Percentiles rank a stretch among this genome's conserved stretches.
phyloP scores from a whole-genome alignment of 768 basidiomycete species.

The Lactarius pseudohatsudake region DNA sequence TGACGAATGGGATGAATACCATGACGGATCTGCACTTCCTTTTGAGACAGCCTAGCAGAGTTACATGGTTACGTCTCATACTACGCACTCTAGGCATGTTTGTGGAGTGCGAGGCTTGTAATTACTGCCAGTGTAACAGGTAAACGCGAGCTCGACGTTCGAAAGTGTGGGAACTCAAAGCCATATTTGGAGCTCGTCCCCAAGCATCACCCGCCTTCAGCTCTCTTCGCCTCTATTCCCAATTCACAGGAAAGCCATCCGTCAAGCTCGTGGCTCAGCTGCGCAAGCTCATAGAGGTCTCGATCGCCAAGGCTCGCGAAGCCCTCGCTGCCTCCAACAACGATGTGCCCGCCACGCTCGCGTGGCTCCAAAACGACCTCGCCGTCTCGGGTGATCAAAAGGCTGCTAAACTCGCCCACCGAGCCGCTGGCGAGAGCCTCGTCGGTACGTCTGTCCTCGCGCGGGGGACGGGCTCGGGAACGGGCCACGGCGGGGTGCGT shows the following conservation, averaged over 20 bases:
- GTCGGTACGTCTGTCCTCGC: conserved; percentile 66
- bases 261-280: conserved; percentile 66
- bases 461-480: conserved; percentile 46
- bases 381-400: conserved; percentile 69
- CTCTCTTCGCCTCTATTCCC: conserved; percentile 51
- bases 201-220: neutral
- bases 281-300: conserved; percentile 62
- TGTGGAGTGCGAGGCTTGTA: too few relatives aligned
- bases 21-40: too few relatives aligned
- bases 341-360: conserved; percentile 69
- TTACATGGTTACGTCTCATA: too few relatives aligned
- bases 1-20: too few relatives aligned
- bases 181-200: neutral
- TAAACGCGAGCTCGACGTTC: too few relatives aligned
- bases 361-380: conserved; percentile 80
- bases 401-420: conserved; percentile 76
- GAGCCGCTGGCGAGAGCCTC: conserved; percentile 77
- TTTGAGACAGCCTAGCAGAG: too few relatives aligned
- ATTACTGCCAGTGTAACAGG: too few relatives aligned
- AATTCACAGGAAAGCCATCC: conserved; percentile 43
- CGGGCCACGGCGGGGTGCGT: conserved; percentile 64
- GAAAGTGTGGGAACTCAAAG: neutral
- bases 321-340: conserved; percentile 75
- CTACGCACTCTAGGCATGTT: too few relatives aligned
- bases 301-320: conserved; percentile 85